Evolutionary conservation across 2,329 filamentous ascomycete species (phyloP).

Genomic region (Colletotrichum nymphaeae): DNA sequence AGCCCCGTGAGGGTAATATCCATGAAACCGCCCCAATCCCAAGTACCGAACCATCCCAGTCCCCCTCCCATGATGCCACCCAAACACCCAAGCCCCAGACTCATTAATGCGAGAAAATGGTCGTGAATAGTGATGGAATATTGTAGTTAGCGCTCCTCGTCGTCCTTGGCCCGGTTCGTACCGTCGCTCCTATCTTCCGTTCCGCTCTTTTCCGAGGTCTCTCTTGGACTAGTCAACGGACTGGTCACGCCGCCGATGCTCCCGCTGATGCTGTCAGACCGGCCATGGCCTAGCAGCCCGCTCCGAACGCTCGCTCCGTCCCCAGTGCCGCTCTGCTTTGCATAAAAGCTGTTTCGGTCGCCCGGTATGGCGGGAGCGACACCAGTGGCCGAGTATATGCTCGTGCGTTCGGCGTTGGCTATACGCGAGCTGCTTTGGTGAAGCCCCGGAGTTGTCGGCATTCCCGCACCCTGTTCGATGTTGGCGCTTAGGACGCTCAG

Average conservation of each 20-base stretch:
- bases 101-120: constrained; percentile 23
- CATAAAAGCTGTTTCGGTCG: constrained; percentile 86
- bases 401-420: constrained; percentile 71
- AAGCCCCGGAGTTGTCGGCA: constrained; percentile 60
- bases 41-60: neutral
- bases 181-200: constrained; percentile 47
- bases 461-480: constrained; percentile 60
- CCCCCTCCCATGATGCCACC: constrained; percentile 17
- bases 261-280: constrained; percentile 84
- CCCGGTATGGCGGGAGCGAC: constrained; percentile 73
- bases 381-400: constrained; percentile 83
- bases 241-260: constrained; percentile 75
- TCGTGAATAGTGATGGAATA: neutral
- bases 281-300: constrained; percentile 79
- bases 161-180: constrained; percentile 45
- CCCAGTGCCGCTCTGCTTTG: constrained; percentile 65
- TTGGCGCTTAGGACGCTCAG: constrained; percentile 82
- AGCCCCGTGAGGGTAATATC: constrained; percentile 19
- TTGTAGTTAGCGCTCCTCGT: constrained; percentile 33
- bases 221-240: constrained; percentile 70
- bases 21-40: constrained; percentile 12
- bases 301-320: constrained; percentile 85
- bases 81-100: neutral
- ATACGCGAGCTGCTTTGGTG: constrained; percentile 58
- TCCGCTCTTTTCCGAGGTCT: constrained; percentile 44